Evolutionary conservation across 352 stramenopile genomes (phyloP).

Genomic region (Phytophthora meadii): DNA sequence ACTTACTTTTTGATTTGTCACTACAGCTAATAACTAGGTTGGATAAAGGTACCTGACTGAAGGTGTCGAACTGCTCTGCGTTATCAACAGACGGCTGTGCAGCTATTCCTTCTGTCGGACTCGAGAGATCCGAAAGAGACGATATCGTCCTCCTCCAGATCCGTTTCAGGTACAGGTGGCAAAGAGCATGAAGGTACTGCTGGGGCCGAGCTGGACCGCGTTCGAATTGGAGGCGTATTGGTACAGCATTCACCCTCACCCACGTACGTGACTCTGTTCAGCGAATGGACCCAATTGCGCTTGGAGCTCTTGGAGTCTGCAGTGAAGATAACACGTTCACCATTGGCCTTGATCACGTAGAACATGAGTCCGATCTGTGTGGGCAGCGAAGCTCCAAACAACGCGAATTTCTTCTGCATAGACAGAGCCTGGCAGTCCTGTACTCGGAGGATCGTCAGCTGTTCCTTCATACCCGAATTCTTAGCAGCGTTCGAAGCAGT

Average conservation of each 20-base stretch:
- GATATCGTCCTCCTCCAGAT: slow-evolving; percentile 32
- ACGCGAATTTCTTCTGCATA: slow-evolving; percentile 65
- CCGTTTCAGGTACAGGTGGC: slow-evolving; percentile 30
- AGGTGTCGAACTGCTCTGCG: slow-evolving; percentile 14
- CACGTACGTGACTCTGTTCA: slow-evolving; percentile 58
- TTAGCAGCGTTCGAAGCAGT: slow-evolving; percentile 60
- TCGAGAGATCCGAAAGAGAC: slow-evolving; percentile 9
- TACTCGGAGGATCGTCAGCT: slow-evolving; percentile 62
- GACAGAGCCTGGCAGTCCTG: slow-evolving; percentile 66
- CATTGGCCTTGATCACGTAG: slow-evolving; percentile 72
- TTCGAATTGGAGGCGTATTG: slow-evolving; percentile 21
- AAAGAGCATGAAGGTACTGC: slow-evolving; percentile 12
- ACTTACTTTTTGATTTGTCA: background rate
- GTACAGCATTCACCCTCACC: slow-evolving; percentile 40
- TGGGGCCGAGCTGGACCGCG: slow-evolving; percentile 28
- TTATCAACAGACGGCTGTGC: slow-evolving; percentile 28
- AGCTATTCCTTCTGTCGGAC: slow-evolving; percentile 35
- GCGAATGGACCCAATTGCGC: slow-evolving; percentile 64
- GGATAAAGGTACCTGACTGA: slow-evolving; percentile 17
- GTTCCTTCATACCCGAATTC: slow-evolving; percentile 49
- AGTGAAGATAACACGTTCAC: slow-evolving; percentile 64
- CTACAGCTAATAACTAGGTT: slow-evolving; percentile 19
- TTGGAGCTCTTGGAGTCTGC: slow-evolving; percentile 54
- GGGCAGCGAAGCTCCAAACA: slow-evolving; percentile 64
- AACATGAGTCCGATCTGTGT: slow-evolving; percentile 63